Evolutionary conservation across 345 rosid species (phyloP), one percentile per base, ranked within the genome.

Genomic region (Eucalyptus virginea): DNA sequence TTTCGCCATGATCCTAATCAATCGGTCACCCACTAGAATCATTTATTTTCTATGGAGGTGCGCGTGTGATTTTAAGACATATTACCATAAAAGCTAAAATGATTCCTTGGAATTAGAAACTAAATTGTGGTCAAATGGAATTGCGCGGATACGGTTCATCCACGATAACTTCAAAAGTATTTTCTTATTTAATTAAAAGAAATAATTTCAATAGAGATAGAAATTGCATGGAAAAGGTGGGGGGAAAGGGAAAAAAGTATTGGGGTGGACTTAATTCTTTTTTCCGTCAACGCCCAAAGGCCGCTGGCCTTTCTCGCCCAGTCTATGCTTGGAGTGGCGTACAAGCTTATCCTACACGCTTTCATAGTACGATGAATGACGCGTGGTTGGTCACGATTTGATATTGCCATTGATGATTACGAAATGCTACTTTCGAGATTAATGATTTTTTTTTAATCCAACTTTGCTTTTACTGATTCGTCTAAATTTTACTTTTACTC

Each of bases 51-150:
- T 50, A 50, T 1, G 3, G 23, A 32, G 1, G 18, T 32, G 42
- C 19, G 6, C 0, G 1, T 2, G 1, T 16, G 21, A 3, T 16
- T 32, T 67, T 4, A 67, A 28, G 18, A 10, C 3, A 67, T 67
- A 32, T n/a, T 42, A 42, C 17, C 18, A 65, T 15, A 14, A 65
- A n/a, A 15, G 0, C 9, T 3, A 30, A 65, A 65, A 48, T 11
- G n/a, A n/a, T 30, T 7, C 37, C 9, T 48, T 15, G n/a, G 77
- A 15, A 15, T 65, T n/a, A 65, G 16, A n/a, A 65, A 7, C 32
- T 65, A n/a, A 4, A 65, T 30, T 7, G 77, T 32, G 7, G 14
- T 11, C 8, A 48, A 65, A 65, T n/a, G 77, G 21, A 65, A 65
- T 14, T 65, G 19, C 37, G 16, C 32, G 5, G 10, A 65, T 65